These are phyloP conservation scores for Conringia planisiliqua DNA, from an alignment of 345 rosid genomes.

Conservation along the genomic window DNA sequence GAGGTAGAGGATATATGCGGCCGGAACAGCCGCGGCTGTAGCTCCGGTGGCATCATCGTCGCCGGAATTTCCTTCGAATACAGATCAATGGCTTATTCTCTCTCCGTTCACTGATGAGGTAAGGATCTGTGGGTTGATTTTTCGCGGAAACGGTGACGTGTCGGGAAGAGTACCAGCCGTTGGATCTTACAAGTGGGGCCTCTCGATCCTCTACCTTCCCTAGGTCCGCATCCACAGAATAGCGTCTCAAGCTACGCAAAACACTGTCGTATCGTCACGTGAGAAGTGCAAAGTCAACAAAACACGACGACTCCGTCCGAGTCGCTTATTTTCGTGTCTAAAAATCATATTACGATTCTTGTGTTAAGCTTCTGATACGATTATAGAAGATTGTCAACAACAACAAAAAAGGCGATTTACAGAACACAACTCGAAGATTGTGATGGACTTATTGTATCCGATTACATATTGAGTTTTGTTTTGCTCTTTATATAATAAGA, in stretches of 20 bases:
- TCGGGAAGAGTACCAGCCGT: slow-evolving; percentile 25
- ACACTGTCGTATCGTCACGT: slow-evolving; percentile 4
- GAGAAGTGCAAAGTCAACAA: neutral
- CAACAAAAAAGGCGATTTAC: neutral
- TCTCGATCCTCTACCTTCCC: neutral
- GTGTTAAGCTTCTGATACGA: no score
- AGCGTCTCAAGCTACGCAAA: neutral
- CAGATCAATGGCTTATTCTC: neutral
- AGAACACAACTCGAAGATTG: neutral
- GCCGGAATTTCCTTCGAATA: slow-evolving; percentile 32
- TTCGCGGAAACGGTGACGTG: slow-evolving; percentile 32
- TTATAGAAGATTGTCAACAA: neutral
- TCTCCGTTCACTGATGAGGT: slow-evolving; percentile 25
- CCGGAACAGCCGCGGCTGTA: slow-evolving; percentile 80
- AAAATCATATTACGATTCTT: no score
- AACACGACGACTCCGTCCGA: no score
- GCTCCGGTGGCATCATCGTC: slow-evolving; percentile 92
- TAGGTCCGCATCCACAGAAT: slow-evolving; percentile 1
- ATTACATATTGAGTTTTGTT: neutral
- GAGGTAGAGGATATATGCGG: slow-evolving; percentile 59
- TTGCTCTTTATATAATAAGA: neutral
- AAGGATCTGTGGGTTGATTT: slow-evolving; percentile 32
- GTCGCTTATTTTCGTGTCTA: no score
- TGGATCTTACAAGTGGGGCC: slow-evolving; percentile 20
- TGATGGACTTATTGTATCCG: neutral